Evolutionary conservation across 2,329 filamentous ascomycete species (phyloP).

Genomic region (Akanthomyces lecanii): DNA sequence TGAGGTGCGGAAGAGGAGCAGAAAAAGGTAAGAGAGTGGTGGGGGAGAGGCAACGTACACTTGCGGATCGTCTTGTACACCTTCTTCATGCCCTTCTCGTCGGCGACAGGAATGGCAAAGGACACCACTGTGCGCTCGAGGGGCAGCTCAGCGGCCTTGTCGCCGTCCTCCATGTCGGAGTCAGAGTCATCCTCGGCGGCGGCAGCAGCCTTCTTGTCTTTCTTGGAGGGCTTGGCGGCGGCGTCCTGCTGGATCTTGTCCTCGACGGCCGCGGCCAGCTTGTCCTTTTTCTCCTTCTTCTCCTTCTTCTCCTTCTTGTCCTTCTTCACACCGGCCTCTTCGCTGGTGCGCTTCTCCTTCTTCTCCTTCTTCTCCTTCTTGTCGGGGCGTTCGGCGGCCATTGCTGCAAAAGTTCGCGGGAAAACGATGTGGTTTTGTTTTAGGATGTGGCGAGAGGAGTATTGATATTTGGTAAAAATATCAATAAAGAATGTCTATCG

Average conservation of each 20-base stretch:
- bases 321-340: constrained; percentile 48
- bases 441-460: neutral
- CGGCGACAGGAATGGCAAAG: constrained; percentile 75
- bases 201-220: constrained; percentile 29
- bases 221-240: constrained; percentile 31
- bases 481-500: neutral
- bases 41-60: constrained; percentile 38
- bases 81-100: constrained; percentile 70
- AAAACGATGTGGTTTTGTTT: neutral
- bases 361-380: constrained; percentile 57
- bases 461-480: neutral
- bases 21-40: neutral
- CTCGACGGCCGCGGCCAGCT: constrained; percentile 59
- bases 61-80: constrained; percentile 53
- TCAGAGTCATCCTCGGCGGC: constrained; percentile 41
- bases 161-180: constrained; percentile 40
- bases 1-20: too few relatives aligned
- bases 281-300: constrained; percentile 72
- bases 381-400: constrained; percentile 46
- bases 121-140: constrained; percentile 65
- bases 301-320: constrained; percentile 62
- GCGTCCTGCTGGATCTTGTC: constrained; percentile 58
- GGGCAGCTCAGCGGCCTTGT: constrained; percentile 32
- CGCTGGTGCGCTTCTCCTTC: constrained; percentile 57
- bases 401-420: constrained; percentile 26